phyloP scores from a whole-genome alignment of 2,329 filamentous ascomycete species.

The Colletotrichum sp. region DNA sequence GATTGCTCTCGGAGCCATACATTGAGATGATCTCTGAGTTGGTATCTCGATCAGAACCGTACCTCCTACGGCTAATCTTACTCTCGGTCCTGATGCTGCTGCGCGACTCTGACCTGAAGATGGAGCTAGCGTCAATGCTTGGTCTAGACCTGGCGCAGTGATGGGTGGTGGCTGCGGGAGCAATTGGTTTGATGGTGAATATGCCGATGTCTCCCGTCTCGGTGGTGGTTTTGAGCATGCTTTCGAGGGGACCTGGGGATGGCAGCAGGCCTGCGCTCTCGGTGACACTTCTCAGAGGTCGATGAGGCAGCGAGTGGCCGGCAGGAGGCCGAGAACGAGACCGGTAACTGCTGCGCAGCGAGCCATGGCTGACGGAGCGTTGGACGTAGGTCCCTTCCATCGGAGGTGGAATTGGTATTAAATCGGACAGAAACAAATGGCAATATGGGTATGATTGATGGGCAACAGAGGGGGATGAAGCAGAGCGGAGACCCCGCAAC shows the following conservation, averaged over 20 bases:
- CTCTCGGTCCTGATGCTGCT: conserved; percentile 34
- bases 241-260: conserved; percentile 61
- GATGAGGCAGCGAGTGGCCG: conserved; percentile 27
- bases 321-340: conserved; percentile 28
- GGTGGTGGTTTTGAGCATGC: conserved; percentile 70
- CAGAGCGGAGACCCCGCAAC: background rate
- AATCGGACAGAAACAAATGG: background rate
- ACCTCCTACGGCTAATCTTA: conserved; percentile 46
- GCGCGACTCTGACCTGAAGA: conserved; percentile 31
- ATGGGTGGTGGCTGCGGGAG: conserved; percentile 36
- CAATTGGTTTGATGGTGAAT: conserved; percentile 58
- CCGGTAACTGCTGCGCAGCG: conserved; percentile 38
- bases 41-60: conserved; percentile 56
- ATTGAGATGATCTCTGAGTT: conserved; percentile 62
- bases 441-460: conserved; percentile 7
- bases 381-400: conserved; percentile 35
- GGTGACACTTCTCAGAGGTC: conserved; percentile 48
- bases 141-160: conserved; percentile 31
- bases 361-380: conserved; percentile 44
- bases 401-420: background rate
- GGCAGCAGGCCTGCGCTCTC: conserved; percentile 48
- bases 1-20: conserved; percentile 57
- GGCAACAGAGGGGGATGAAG: background rate
- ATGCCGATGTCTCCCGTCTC: conserved; percentile 70
- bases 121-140: conserved; percentile 31